A percentile compares a stretch with the other conserved stretches of the same genome.
These are phyloP conservation scores for Hypomyces rosellus DNA, from an alignment of 2,329 filamentous ascomycete genomes.

Conservation along the genomic window DNA sequence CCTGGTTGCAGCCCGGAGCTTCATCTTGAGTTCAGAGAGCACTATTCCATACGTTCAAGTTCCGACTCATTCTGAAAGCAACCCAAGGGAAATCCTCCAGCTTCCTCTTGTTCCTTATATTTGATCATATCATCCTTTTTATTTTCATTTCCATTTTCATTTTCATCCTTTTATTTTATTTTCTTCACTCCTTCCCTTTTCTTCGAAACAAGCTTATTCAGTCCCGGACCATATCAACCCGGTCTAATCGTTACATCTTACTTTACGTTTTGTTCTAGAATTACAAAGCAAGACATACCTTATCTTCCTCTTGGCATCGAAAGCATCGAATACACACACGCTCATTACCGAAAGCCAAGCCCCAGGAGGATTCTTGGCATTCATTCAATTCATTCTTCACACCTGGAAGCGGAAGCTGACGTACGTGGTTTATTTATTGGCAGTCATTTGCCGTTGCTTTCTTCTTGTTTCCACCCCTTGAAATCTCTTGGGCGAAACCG, in stretches of 20 bases:
- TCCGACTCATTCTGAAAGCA: too few relatives aligned
- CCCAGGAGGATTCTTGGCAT: background rate
- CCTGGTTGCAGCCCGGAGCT: too few relatives aligned
- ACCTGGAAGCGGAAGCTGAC: background rate
- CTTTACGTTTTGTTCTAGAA: background rate
- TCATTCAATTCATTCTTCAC: background rate
- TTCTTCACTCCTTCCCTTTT: background rate
- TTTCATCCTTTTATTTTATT: background rate
- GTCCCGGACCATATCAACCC: too few relatives aligned
- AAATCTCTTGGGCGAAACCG: too few relatives aligned
- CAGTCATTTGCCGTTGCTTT: background rate
- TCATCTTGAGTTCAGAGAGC: too few relatives aligned
- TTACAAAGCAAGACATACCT: background rate
- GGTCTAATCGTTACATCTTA: too few relatives aligned
- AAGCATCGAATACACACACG: background rate
- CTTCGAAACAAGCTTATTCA: background rate
- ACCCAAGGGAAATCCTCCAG: too few relatives aligned
- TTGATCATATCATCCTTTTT: background rate
- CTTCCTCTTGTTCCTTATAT: too few relatives aligned
- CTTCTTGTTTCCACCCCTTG: background rate
- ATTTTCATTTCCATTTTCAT: background rate
- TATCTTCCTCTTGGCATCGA: background rate
- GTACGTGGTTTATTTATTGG: background rate
- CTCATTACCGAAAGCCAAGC: too few relatives aligned
- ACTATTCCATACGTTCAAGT: too few relatives aligned